These are phyloP conservation scores for Coemansia sp. DNA, from an alignment of 192 early-diverging fungal species.

Conservation along the genomic window DNA sequence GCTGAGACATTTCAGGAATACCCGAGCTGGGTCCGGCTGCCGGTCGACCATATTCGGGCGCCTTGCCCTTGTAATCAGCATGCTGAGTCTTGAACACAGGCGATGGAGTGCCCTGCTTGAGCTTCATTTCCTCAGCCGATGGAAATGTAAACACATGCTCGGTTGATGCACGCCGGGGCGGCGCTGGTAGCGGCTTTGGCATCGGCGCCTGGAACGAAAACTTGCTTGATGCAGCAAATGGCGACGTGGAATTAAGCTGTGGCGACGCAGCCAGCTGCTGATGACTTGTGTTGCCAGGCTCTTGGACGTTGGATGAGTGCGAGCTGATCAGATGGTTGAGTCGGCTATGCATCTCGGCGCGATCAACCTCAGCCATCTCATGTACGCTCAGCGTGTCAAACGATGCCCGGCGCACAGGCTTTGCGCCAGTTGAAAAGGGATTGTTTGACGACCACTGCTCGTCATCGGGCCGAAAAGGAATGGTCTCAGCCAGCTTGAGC, in stretches of 20 bases:
- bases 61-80: conserved; percentile 7
- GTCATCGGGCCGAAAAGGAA: not conserved
- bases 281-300: not conserved
- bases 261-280: conserved; percentile 4
- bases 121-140: conserved; percentile 10
- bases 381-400: conserved; percentile 49
- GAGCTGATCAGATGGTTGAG: conserved; percentile 39
- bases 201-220: conserved; percentile 30
- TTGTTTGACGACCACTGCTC: conserved; percentile 13
- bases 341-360: conserved; percentile 37
- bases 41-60: not conserved
- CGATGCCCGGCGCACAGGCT: conserved; percentile 33
- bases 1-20: conserved; percentile 31
- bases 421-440: conserved; percentile 5
- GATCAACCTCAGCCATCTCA: conserved; percentile 47
- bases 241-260: not conserved
- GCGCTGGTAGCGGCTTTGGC: conserved; percentile 23
- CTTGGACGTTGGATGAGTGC: not conserved
- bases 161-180: conserved; percentile 22
- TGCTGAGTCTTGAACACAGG: conserved; percentile 22
- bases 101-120: conserved; percentile 15
- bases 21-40: not conserved
- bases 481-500: conserved; percentile 5
- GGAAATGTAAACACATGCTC: conserved; percentile 45
- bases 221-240: conserved; percentile 22